A percentile compares a stretch with the other conserved stretches of the same genome.
Evolutionary conservation across 495 filamentous ascomycete genomes (phyloP).

Genomic region (Penicillium turbatum): DNA sequence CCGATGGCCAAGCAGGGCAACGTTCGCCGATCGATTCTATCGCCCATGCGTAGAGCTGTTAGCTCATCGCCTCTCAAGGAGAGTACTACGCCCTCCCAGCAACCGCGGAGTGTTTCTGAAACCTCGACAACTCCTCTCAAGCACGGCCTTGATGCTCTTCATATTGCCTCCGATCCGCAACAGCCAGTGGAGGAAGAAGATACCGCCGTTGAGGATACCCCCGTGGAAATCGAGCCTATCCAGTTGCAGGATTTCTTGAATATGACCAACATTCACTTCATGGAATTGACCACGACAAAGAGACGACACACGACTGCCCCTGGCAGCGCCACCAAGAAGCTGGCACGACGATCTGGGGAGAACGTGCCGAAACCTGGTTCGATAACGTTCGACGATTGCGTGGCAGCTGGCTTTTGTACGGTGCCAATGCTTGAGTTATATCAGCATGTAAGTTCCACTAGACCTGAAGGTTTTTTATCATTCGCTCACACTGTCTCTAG

Average conservation of each 20-base stretch:
- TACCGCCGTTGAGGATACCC: conserved; percentile 14
- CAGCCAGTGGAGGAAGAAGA: conserved; percentile 21
- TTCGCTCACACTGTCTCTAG: conserved; percentile 43
- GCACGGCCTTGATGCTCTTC: conserved; percentile 20
- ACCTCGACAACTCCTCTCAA: conserved; percentile 25
- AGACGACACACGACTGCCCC: conserved; percentile 77
- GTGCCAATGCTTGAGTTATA: conserved; percentile 91
- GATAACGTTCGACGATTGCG: conserved; percentile 63
- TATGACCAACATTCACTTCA: conserved; percentile 93
- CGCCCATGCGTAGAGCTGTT: conserved; percentile 36
- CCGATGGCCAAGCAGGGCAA: conserved; percentile 63
- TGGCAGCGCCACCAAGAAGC: conserved; percentile 40
- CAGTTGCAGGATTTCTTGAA: conserved; percentile 90
- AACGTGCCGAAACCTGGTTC: conserved; percentile 40
- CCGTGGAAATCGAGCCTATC: conserved; percentile 59
- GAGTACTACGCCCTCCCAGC: conserved; percentile 36
- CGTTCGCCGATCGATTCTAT: conserved; percentile 52
- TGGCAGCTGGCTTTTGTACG: conserved; percentile 87
- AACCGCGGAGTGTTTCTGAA: conserved; percentile 13
- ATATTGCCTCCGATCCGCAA: conserved; percentile 23
- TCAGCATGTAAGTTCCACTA: conserved; percentile 66
- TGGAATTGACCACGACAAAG: conserved; percentile 92
- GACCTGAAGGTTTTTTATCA: background rate
- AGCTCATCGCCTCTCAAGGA: conserved; percentile 32
- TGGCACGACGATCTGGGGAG: conserved; percentile 33